phyloP scores from a whole-genome alignment of 257 asterid species.

The Linaria vulgaris region DNA sequence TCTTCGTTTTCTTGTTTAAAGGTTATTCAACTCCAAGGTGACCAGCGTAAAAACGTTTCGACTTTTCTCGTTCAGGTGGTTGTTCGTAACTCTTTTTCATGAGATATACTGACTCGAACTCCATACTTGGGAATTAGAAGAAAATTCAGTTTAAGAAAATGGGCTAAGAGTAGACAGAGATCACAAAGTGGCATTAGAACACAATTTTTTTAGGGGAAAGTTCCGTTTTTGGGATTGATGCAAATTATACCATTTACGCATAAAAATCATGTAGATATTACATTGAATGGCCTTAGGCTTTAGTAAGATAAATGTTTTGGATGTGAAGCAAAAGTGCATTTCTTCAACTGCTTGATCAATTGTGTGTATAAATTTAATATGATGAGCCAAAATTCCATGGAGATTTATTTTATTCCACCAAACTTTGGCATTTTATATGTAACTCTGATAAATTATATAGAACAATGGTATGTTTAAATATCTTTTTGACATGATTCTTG shows the following conservation, averaged over 20 bases:
- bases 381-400: too few species aligned
- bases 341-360: not conserved
- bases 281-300: too few species aligned
- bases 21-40: conserved; percentile 76
- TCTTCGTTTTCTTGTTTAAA: conserved; percentile 12
- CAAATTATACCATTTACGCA: too few species aligned
- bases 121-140: too few species aligned
- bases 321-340: not conserved
- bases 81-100: not conserved
- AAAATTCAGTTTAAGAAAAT: too few species aligned
- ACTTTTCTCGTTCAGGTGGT: conserved; percentile 52
- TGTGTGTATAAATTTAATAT: too few species aligned
- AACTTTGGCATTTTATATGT: too few species aligned
- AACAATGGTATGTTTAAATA: not conserved
- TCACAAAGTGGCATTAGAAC: not conserved
- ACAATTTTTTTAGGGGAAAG: not conserved
- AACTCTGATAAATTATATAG: too few species aligned
- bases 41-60: conserved; percentile 56
- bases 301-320: too few species aligned
- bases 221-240: too few species aligned
- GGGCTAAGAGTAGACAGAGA: not conserved
- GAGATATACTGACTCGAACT: not conserved
- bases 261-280: too few species aligned
- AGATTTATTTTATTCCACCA: not conserved
- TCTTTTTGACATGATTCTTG: not conserved